Evolutionary conservation across 345 rosid species (phyloP), one percentile per base, ranked within the genome.

Genomic region (Gossypium mustelinum): DNA sequence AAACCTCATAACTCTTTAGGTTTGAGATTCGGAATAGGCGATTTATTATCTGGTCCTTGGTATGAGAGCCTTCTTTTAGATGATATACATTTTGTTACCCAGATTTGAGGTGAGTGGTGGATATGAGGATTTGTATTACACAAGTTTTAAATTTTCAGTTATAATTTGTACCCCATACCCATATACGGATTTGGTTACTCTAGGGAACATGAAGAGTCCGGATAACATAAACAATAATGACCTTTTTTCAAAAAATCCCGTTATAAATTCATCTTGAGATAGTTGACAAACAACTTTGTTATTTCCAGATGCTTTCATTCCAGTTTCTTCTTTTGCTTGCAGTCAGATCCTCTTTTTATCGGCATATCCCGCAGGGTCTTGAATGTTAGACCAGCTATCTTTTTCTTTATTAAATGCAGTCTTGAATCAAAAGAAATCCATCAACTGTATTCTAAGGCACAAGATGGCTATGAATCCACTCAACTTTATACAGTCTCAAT

Each of bases 381-480:
- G 81, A 92, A 94, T 78, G 95, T 82, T 43, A 86, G 97, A 72
- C 97, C 98, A 63, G 76, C 95, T 83, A 88, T 89, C 60, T 94
- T 92, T 87, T 92, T 92, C 94, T 89, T 78, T 70, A 77, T 92
- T 82, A 87, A 83, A 80, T 91, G 97, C 79, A 78, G 79, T 76
- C 88, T 91, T 72, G 82, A 63, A 55, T 91, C 97, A 16, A 81
- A 89, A 74, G 97, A 92, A 80, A 82, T 94, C 82, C 91, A 82
- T 24, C 84, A 76, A 39, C 73, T 86, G 51, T 92, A 92, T 80
- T 81, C 86, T 60, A 77, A 62, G 27, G 97, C 98, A 68, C 88
- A 89, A 79, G 98, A 94, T 85, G 94, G 90, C 73, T 94, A 77
- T 76, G 98, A 94, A 84, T 94, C 98, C 69, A 90, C 91, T 71